Conservation (phyloP, 257 asterid genomes). For the Leptodermis oblonga region DNA sequence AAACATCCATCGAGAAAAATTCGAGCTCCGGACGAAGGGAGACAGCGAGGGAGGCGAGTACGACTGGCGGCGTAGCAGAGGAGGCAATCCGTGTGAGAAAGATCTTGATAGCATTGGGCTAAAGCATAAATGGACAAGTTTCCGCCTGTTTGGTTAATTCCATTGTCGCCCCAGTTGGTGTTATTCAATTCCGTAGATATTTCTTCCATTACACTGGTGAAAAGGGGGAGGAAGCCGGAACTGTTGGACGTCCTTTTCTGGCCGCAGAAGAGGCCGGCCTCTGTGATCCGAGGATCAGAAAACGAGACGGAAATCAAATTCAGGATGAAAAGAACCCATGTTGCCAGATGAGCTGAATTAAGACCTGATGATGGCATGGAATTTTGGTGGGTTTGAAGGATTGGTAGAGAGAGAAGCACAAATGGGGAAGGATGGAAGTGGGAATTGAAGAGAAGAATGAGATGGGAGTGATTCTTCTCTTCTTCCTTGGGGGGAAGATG, state of each 20-base stretch:
- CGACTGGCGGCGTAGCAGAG: conserved; percentile 78
- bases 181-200: conserved; percentile 50
- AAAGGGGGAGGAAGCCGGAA: conserved; percentile 48
- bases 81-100: conserved; percentile 64
- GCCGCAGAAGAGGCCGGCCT: conserved; percentile 62
- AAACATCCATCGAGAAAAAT: conserved; percentile 83
- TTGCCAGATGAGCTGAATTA: conserved; percentile 13
- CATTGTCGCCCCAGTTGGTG: conserved; percentile 37
- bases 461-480: neutral
- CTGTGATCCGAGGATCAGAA: conserved; percentile 66
- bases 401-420: neutral
- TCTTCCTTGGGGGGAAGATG: no score
- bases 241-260: conserved; percentile 25
- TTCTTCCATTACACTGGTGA: conserved; percentile 51
- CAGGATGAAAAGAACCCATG: conserved; percentile 28
- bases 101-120: conserved; percentile 64
- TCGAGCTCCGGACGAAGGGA: conserved; percentile 56
- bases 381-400: neutral
- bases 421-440: no score
- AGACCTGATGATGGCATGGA: conserved; percentile 16
- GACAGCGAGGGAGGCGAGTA: conserved; percentile 70
- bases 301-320: conserved; percentile 2
- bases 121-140: conserved; percentile 39
- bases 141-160: conserved; percentile 22
- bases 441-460: neutral